These are phyloP conservation scores for Pseudovirgaria hyperparasitica DNA, from an alignment of 2,329 filamentous ascomycete genomes.

Conservation along the genomic window DNA sequence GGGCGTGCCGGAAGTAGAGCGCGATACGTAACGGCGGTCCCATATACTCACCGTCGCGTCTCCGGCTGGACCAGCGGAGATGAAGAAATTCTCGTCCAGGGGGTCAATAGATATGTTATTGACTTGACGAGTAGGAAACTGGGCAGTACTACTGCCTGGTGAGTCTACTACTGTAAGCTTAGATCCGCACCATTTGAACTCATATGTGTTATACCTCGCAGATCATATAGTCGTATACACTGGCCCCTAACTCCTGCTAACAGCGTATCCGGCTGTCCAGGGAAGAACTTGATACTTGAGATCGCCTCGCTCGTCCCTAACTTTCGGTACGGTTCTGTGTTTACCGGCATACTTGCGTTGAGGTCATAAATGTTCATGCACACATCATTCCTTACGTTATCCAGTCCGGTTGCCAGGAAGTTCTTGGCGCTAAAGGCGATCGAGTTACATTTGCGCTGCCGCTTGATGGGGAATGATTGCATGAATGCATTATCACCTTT, in stretches of 20 bases:
- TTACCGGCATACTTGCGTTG: constrained; percentile 41
- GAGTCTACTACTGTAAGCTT: constrained; percentile 17
- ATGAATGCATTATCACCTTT: constrained; percentile 27
- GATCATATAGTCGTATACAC: constrained; percentile 63
- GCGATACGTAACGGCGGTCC: constrained; percentile 49
- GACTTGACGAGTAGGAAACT: constrained; percentile 44
- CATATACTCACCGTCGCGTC: constrained; percentile 65
- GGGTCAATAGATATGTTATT: constrained; percentile 66
- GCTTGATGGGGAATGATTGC: constrained; percentile 58
- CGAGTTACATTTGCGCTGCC: constrained; percentile 66
- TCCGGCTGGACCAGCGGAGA: constrained; percentile 60
- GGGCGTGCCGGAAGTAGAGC: constrained; percentile 15
- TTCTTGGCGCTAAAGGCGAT: constrained; percentile 65
- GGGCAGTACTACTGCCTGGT: constrained; percentile 32
- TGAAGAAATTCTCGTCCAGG: constrained; percentile 70
- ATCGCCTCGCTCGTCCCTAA: constrained; percentile 57
- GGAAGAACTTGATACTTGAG: constrained; percentile 71
- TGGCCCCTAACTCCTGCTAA: constrained; percentile 65
- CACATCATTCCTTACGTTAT: constrained; percentile 68
- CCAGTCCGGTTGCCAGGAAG: constrained; percentile 64
- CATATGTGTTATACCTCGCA: constrained; percentile 49
- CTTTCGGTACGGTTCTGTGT: constrained; percentile 40
- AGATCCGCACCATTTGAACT: constrained; percentile 5
- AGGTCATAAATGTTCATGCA: constrained; percentile 77
- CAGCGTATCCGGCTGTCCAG: constrained; percentile 61